phyloP scores from a whole-genome alignment of 2,329 filamentous ascomycete genomes.

The Fusarium penzigii region DNA sequence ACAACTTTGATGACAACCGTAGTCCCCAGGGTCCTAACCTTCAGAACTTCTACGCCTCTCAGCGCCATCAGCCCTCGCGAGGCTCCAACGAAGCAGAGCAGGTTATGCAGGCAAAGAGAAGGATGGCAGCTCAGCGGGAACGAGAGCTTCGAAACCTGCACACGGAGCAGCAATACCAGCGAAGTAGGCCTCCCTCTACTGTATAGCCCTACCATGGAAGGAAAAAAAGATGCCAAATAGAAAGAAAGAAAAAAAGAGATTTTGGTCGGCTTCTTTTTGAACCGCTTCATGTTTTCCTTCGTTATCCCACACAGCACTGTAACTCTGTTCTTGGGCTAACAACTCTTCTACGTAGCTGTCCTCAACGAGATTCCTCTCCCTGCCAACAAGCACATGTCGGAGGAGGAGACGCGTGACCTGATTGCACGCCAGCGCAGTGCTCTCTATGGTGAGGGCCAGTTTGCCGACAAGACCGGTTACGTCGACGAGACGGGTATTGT shows the following conservation, averaged over 20 bases:
- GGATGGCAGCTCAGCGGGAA: constrained; percentile 98
- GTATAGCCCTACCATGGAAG: constrained; percentile 57
- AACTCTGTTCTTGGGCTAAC: constrained; percentile 39
- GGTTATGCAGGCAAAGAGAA: constrained; percentile 98
- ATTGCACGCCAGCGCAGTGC: constrained; percentile 95
- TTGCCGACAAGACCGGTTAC: constrained; percentile 67
- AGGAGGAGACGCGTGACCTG: constrained; percentile 93
- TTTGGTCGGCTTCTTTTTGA: constrained; percentile 25
- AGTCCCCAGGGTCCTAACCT: constrained; percentile 72
- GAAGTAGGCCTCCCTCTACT: constrained; percentile 88
- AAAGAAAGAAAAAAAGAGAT: constrained; percentile 35
- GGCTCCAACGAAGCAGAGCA: constrained; percentile 90
- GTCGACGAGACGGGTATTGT: constrained; percentile 67
- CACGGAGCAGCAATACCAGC: constrained; percentile 99
- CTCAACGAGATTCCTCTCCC: constrained; percentile 46
- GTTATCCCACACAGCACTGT: constrained; percentile 28
- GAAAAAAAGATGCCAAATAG: constrained; percentile 40
- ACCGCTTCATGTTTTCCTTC: constrained; percentile 27
- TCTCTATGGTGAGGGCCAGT: constrained; percentile 77
- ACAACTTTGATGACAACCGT: constrained; percentile 76
- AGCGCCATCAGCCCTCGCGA: constrained; percentile 86
- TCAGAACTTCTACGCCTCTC: constrained; percentile 91
- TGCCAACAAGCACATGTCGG: constrained; percentile 79
- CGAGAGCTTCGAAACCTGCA: constrained; percentile 99
- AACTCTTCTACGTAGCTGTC: constrained; percentile 48